Evolutionary conservation across 2,329 filamentous ascomycete genomes (phyloP).

Genomic region (Fusarium nygamai): DNA sequence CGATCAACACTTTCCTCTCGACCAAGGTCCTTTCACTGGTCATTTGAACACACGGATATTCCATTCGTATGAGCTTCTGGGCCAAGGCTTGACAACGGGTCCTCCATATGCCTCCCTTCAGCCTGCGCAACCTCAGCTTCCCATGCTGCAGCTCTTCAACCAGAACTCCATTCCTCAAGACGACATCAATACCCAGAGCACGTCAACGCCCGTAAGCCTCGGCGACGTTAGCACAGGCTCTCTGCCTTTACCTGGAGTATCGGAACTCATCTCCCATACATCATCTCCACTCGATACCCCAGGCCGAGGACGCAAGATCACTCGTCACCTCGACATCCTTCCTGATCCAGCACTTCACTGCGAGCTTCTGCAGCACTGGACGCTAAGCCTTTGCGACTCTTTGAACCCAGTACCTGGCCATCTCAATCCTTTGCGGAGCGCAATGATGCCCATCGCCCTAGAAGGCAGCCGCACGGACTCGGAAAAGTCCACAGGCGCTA

Average conservation of each 20-base stretch:
- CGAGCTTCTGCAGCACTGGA: slow-evolving; percentile 39
- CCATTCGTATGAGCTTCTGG: slow-evolving; percentile 32
- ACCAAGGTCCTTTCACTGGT: slow-evolving; percentile 4
- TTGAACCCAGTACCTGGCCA: slow-evolving; percentile 36
- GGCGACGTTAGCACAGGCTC: neutral
- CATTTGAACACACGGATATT: slow-evolving; percentile 28
- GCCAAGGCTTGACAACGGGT: slow-evolving; percentile 24
- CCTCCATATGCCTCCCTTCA: neutral
- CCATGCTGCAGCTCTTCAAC: neutral
- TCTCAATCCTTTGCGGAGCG: slow-evolving; percentile 33
- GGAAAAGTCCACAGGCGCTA: slow-evolving; percentile 32
- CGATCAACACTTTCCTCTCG: neutral
- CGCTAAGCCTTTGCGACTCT: slow-evolving; percentile 36
- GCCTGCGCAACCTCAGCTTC: neutral
- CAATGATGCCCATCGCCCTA: slow-evolving; percentile 40
- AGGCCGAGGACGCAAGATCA: neutral
- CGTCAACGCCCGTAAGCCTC: neutral
- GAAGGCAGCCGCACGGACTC: slow-evolving; percentile 37
- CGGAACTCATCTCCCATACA: neutral
- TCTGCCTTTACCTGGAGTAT: neutral
- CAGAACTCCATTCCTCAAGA: neutral
- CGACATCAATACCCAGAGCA: neutral
- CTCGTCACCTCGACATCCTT: slow-evolving; percentile 31
- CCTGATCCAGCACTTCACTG: slow-evolving; percentile 35
- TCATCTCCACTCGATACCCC: neutral